These are phyloP conservation scores for Cryptococcus hybrid DNA, from an alignment of 1,284 basidiomycete species.

Conservation along the genomic window DNA sequence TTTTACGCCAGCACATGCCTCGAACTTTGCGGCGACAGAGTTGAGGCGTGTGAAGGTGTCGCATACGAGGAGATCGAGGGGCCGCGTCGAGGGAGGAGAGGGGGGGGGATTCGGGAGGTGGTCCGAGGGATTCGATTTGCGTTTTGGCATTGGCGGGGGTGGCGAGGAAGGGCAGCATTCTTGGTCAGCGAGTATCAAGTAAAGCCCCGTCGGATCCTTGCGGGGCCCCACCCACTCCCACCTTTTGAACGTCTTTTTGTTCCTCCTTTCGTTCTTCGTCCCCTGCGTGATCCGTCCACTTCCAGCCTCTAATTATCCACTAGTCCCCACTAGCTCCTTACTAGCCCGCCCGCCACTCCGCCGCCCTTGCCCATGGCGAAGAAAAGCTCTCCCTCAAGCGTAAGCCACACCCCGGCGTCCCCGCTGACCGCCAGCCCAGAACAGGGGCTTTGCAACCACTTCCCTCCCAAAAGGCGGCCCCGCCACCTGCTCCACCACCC, in stretches of 20 bases:
- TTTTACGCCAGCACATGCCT: constrained; percentile 35
- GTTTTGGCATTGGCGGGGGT: constrained; percentile 17
- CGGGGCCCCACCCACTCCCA: background rate
- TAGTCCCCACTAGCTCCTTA: too few species aligned
- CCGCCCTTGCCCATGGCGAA: constrained; percentile 61
- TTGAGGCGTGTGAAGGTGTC: constrained; percentile 41
- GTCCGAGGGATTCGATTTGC: constrained; percentile 19
- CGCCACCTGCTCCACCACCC: too few species aligned
- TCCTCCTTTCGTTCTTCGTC: background rate
- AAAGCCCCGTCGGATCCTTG: background rate
- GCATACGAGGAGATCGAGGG: constrained; percentile 41
- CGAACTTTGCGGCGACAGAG: constrained; percentile 33
- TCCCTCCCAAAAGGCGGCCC: constrained; percentile 51
- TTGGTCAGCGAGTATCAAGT: too few species aligned
- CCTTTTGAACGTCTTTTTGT: background rate
- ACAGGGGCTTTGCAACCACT: constrained; percentile 76
- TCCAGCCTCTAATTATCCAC: too few species aligned
- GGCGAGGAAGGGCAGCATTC: too few species aligned
- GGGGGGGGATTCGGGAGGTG: constrained; percentile 13
- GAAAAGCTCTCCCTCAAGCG: constrained; percentile 82
- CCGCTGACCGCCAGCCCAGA: constrained; percentile 28
- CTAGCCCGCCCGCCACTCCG: too few species aligned
- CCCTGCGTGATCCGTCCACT: too few species aligned
- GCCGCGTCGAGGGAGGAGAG: constrained; percentile 43
- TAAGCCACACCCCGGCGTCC: constrained; percentile 52